phyloP scores from a whole-genome alignment of 2,329 filamentous ascomycete species.

The Anisogramma anomala region DNA sequence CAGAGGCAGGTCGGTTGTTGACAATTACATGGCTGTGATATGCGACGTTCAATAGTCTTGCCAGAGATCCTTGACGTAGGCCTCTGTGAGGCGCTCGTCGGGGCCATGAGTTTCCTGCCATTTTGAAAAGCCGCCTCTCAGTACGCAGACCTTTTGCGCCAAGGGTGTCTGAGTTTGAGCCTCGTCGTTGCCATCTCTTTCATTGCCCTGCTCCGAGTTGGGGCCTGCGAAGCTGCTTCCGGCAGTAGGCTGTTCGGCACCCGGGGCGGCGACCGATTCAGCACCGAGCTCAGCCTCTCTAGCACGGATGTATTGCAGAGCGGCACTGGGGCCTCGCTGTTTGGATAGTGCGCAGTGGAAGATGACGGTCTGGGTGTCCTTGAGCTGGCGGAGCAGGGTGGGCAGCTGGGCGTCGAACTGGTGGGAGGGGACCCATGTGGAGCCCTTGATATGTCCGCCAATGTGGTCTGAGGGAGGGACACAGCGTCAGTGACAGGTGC shows the following conservation, averaged over 20 bases:
- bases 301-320: slow-evolving; percentile 67
- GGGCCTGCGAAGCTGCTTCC: no score
- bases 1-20: no score
- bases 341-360: slow-evolving; percentile 94
- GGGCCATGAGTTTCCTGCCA: slow-evolving; percentile 81
- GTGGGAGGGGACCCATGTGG: slow-evolving; percentile 61
- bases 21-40: not conserved
- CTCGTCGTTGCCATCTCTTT: slow-evolving; percentile 17
- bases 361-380: slow-evolving; percentile 70
- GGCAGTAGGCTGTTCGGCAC: slow-evolving; percentile 10
- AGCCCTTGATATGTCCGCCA: slow-evolving; percentile 76
- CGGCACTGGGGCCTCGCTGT: slow-evolving; percentile 76
- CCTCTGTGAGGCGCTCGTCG: slow-evolving; percentile 72
- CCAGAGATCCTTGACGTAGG: slow-evolving; percentile 79
- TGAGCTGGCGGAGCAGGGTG: slow-evolving; percentile 67
- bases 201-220: slow-evolving; percentile 4
- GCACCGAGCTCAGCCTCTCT: slow-evolving; percentile 37
- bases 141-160: slow-evolving; percentile 63
- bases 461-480: slow-evolving; percentile 56
- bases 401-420: slow-evolving; percentile 67
- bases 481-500: slow-evolving; percentile 4
- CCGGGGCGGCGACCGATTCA: slow-evolving; percentile 14
- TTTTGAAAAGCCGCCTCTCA: slow-evolving; percentile 72
- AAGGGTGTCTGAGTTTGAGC: slow-evolving; percentile 20
- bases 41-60: slow-evolving; percentile 35